Evolutionary conservation across 176 grass and related monocot genomes (phyloP), one percentile per base, ranked within the genome.

Genomic region (Carex scoparia): DNA sequence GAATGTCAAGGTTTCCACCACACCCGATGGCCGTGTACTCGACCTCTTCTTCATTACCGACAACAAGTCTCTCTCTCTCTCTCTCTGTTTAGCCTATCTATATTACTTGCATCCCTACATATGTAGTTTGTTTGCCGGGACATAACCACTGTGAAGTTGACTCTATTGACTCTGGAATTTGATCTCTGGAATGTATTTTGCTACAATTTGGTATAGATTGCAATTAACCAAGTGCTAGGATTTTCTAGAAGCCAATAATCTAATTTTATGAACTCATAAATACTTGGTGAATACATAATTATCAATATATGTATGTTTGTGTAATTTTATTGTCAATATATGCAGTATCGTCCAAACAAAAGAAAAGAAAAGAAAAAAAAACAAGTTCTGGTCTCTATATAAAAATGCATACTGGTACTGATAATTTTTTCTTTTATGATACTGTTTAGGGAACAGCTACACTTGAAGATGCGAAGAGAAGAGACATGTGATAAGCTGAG

Each of bases 41-140:
- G 91, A 97, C 71, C 91, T 97, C 84, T 97, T 97, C 86, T 97
- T 97, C 79, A 88, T 97, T 80, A 97, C 91, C 10, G 91, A 97
- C 65, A 79, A 87, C 42, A 97, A 84, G 94, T 96, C 4, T 28
- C 54, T 85, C 73, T 69, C 61, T 90, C 49, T 64, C 74, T 16
- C 73, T 16, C 15, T 69, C 15, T 9, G 35, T 77, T 16, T 15
- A 77, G 46, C 73, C 27, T 32, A 77, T 16, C 23, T 56, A 77
- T 19, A 15, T 54, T 55, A 77, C 27, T 55, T 33, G 23, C 40
- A 56, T 56, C 19, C 46, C 44, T 51, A 74, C 70, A 16, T 49
- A n/a, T 74, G 70, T 49, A 48, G 8, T 53, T 73, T 49, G 18
- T 27, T 56, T 56, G 49, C 11, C 2, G 10, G 13, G 11, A 77